Percentiles rank a stretch among this genome's conserved stretches.
phyloP scores from a whole-genome alignment of 2,329 filamentous ascomycete genomes.

The Alternaria sp. region DNA sequence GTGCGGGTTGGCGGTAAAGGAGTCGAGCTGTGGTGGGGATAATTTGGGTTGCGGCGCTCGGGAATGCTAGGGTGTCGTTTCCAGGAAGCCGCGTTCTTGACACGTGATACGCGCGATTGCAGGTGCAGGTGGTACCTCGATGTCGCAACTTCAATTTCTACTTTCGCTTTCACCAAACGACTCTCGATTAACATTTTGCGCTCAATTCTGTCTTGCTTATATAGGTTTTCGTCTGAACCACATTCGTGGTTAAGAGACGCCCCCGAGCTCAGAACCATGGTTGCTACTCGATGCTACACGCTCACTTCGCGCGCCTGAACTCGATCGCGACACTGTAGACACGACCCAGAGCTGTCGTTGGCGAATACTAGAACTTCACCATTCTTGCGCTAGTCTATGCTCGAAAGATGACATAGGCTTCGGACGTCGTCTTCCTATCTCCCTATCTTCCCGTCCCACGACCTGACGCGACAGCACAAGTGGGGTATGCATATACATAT shows the following conservation, averaged over 20 bases:
- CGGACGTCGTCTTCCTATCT: conserved; percentile 16
- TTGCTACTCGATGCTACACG: neutral
- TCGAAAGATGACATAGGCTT: neutral
- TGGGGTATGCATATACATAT: conserved; percentile 13
- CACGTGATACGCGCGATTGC: conserved; percentile 17
- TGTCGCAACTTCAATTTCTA: neutral
- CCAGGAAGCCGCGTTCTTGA: conserved; percentile 5
- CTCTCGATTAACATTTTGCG: neutral
- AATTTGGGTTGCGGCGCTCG: conserved; percentile 31
- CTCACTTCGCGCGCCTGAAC: neutral
- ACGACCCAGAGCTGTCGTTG: neutral
- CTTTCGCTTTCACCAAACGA: neutral
- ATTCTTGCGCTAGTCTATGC: conserved; percentile 6
- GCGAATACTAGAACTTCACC: neutral
- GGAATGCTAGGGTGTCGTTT: conserved; percentile 33
- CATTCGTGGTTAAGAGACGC: neutral
- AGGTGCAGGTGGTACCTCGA: neutral
- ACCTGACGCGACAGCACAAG: conserved; percentile 11
- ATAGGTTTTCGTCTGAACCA: neutral
- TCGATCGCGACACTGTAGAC: neutral
- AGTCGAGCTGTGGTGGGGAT: conserved; percentile 38
- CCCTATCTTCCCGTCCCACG: conserved; percentile 21
- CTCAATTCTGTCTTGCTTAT: neutral
- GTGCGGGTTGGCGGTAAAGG: conserved; percentile 29
- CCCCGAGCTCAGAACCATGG: neutral